These are phyloP conservation scores for Sporothrix euskadiensis DNA, from an alignment of 2,329 filamentous ascomycete species.

Conservation along the genomic window DNA sequence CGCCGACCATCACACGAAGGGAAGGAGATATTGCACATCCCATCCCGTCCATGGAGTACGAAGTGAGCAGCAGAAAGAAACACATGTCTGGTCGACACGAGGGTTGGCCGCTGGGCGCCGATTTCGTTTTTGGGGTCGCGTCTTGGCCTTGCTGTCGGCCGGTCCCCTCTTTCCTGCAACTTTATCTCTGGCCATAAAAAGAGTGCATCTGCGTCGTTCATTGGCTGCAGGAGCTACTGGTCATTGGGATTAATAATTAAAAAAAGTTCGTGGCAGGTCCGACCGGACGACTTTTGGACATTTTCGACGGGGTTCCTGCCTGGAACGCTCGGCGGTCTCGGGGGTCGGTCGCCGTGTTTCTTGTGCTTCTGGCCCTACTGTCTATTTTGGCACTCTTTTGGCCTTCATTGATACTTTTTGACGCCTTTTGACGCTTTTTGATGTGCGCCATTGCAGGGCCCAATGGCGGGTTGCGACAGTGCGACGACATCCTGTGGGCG, in stretches of 20 bases:
- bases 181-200: conserved; percentile 1
- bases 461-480: conserved; percentile 5
- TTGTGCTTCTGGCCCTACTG: neutral
- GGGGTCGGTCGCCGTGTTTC: neutral
- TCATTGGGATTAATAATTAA: conserved; percentile 4
- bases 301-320: neutral
- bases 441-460: conserved; percentile 14
- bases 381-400: neutral
- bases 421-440: neutral
- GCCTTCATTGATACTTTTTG: neutral
- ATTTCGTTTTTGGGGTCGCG: neutral
- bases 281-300: neutral
- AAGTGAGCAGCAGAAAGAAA: neutral
- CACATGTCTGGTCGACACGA: neutral
- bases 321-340: conserved; percentile 4
- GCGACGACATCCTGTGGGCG: neutral
- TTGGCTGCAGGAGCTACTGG: conserved; percentile 19
- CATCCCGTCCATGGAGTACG: neutral
- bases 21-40: neutral
- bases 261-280: neutral
- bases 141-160: neutral
- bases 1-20: conserved; percentile 4
- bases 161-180: conserved; percentile 9
- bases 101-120: neutral
- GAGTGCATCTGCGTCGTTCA: neutral